Conservation (phyloP, 768 basidiomycete genomes). For the Sarcodon sp. region DNA sequence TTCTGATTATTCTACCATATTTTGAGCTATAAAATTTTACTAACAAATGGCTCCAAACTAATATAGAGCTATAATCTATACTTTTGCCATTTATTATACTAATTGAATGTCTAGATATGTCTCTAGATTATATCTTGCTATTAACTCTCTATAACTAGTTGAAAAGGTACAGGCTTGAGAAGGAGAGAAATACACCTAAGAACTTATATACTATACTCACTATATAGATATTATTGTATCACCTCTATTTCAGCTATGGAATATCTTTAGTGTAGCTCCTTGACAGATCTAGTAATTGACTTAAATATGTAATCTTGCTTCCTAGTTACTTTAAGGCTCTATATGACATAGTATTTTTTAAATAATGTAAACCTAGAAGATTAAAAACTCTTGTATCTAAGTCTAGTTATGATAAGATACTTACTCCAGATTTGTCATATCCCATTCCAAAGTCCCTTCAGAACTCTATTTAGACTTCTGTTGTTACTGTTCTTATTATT, state of each 20-base stretch:
- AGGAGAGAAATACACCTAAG: not conserved
- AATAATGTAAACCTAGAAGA: too few species aligned
- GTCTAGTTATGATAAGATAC: too few species aligned
- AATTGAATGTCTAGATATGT: slow-evolving; percentile 9
- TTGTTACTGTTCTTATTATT: too few species aligned
- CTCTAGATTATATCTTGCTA: not conserved
- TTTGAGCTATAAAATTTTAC: slow-evolving; percentile 7
- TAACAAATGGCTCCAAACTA: slow-evolving; percentile 5
- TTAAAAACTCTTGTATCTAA: too few species aligned
- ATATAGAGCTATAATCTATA: slow-evolving; percentile 8
- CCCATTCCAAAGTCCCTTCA: too few species aligned
- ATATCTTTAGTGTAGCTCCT: too few species aligned
- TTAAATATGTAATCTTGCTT: too few species aligned
- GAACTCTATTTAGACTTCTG: too few species aligned
- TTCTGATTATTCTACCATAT: slow-evolving; percentile 12
- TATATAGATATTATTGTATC: not conserved
- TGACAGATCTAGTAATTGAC: too few species aligned
- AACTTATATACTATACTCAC: not conserved
- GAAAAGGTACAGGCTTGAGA: not conserved
- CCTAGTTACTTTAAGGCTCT: too few species aligned
- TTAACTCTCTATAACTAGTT: not conserved
- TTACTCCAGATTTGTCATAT: too few species aligned
- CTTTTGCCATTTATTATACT: slow-evolving; percentile 11
- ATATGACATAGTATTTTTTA: too few species aligned
- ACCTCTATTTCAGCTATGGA: not conserved